Evolutionary conservation across 352 stramenopile species (phyloP).

Genomic region (Pythium monospermum): DNA sequence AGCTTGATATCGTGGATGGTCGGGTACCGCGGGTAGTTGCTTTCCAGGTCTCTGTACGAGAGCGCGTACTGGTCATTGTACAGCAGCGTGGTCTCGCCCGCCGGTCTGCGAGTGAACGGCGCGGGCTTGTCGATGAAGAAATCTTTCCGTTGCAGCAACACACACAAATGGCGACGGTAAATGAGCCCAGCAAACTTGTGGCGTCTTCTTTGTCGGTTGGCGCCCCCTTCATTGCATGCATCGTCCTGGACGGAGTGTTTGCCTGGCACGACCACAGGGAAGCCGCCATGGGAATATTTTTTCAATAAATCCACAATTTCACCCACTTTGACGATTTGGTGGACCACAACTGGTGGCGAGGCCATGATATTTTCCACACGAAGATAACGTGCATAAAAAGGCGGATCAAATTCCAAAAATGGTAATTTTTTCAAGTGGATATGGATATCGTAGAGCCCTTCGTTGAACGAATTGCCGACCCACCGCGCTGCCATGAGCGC

Average conservation of each 20-base stretch:
- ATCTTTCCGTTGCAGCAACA: conserved; percentile 82
- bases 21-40: conserved; percentile 78
- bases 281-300: conserved; percentile 62
- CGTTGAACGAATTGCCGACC: conserved; percentile 98
- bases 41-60: conserved; percentile 81
- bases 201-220: conserved; percentile 14
- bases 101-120: conserved; percentile 73
- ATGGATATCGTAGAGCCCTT: conserved; percentile 98
- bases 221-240: conserved; percentile 19
- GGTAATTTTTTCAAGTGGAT: conserved; percentile 96
- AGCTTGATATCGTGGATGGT: conserved; percentile 86
- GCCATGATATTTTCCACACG: conserved; percentile 81
- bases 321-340: conserved; percentile 71
- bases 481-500: conserved; percentile 95
- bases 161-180: conserved; percentile 66
- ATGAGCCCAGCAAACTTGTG: conserved; percentile 73
- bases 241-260: conserved; percentile 32
- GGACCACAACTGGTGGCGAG: conserved; percentile 44
- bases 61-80: conserved; percentile 87
- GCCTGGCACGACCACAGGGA: conserved; percentile 60
- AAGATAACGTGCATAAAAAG: conserved; percentile 72
- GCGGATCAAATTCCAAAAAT: conserved; percentile 95
- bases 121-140: conserved; percentile 76
- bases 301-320: conserved; percentile 78
- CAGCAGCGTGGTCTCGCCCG: conserved; percentile 70